Evolutionary conservation across 257 asterid species (phyloP).

Genomic region (Linaria vulgaris): DNA sequence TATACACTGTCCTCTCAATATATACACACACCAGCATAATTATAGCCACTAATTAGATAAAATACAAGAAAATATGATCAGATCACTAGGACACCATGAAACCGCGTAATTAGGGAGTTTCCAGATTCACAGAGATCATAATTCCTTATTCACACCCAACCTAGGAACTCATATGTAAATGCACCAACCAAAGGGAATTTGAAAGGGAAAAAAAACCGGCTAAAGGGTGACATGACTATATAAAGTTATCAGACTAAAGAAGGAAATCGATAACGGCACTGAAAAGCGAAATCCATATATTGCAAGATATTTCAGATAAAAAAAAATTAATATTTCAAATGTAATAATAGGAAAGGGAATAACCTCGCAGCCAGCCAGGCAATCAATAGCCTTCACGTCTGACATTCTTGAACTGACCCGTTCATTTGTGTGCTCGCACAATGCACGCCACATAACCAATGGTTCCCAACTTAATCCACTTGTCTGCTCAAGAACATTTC

Average conservation of each 20-base stretch:
- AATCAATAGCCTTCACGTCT: slow-evolving; percentile 81
- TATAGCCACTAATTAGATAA: no score
- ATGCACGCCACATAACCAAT: slow-evolving; percentile 93
- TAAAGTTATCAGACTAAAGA: neutral
- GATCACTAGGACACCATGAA: no score
- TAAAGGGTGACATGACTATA: neutral
- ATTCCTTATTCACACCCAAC: neutral
- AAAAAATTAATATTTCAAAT: no score
- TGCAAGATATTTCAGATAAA: neutral
- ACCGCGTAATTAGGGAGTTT: no score
- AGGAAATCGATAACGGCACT: neutral
- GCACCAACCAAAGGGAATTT: neutral
- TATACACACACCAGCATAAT: no score
- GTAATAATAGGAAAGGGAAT: slow-evolving; percentile 4
- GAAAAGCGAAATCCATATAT: no score
- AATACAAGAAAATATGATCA: no score
- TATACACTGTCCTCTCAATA: no score
- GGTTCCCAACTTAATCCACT: slow-evolving; percentile 97
- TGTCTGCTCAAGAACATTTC: slow-evolving; percentile 64
- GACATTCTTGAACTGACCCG: slow-evolving; percentile 47
- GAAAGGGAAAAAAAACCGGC: neutral
- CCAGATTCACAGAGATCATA: no score
- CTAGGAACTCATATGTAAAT: neutral
- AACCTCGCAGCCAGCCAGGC: slow-evolving; percentile 91
- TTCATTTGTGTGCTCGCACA: slow-evolving; percentile 53